Base-by-base conservation (phyloP, 2,329 filamentous ascomycete species). In the Gremmenia infestans region DNA sequence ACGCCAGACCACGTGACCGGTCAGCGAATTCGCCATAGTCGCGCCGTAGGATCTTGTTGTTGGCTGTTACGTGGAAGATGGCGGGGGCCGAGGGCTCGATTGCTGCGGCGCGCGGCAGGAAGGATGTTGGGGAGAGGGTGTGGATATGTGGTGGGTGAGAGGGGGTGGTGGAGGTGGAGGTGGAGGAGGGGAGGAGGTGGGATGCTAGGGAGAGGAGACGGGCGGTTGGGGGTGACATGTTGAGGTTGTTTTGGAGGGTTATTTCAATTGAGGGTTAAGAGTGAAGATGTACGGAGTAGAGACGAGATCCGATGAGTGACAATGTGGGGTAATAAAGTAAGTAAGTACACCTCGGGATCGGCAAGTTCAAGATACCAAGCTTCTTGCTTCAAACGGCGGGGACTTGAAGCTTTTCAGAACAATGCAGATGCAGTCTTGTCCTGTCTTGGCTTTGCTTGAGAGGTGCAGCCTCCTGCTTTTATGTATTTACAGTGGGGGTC, bases 31-130 rank as follows among this genome's bases (percentile, higher is more conserved):
- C 87, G 56, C 78, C 77, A 70, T 99, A 99, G 2, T 82, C 87
- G 56, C 92, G 83, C 36, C 88, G 82, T 36, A 97, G 74, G 25
- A 86, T 76, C 65, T 85, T 81, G 65, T 85, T 82, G 72, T 94
- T 92, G 59, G 87, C 79, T 0, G 91, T 96, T 53, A 91, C 76
- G 73, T 97, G 93, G 68, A 91, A 86, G 68, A 97, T 88, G 37
- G 92, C 93, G 63, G 86, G 80, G 12, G 89, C 90, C 68, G 92
- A 78, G 5, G 93, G 93, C 73, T 97, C 93, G 67, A 97, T 94
- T 47, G 82, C 78, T 6, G 92, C 92, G 17, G 93, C 91, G 52
- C 93, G 86, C 62, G 89, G 88, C 22, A 96, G 77, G 71, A 96
- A 97, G 72, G 85, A 86, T 2, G 92, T 96, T 0, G 93, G 93